A percentile compares a stretch with the other conserved stretches of the same genome.
Evolutionary conservation across 1,284 basidiomycete genomes (phyloP).

Genomic region (Tylopilus sp.): DNA sequence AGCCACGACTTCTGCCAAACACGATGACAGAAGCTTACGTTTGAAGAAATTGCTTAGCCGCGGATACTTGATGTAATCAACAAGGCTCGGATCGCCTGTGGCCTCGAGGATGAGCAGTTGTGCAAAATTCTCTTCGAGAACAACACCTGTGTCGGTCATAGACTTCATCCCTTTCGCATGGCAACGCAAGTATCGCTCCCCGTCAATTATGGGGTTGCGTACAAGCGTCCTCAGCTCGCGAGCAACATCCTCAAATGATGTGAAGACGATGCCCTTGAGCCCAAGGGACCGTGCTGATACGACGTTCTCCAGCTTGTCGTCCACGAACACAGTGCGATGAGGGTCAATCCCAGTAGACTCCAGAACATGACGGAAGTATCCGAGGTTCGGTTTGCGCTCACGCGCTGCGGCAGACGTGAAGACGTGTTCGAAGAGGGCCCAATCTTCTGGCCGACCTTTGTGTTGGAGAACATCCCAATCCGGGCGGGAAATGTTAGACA

Average conservation of each 20-base stretch:
- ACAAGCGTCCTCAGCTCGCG: constrained; percentile 18
- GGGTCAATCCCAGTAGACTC: constrained; percentile 22
- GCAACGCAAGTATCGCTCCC: constrained; percentile 14
- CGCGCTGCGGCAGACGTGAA: constrained; percentile 22
- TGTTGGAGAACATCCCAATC: constrained; percentile 23
- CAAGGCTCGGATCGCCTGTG: constrained; percentile 16
- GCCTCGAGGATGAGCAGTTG: constrained; percentile 27
- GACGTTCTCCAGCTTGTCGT: constrained; percentile 25
- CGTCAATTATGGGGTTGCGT: constrained; percentile 21
- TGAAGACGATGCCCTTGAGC: constrained; percentile 25
- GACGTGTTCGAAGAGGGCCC: constrained; percentile 25
- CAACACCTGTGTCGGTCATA: constrained; percentile 16
- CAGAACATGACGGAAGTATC: constrained; percentile 23
- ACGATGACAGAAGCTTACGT: neutral
- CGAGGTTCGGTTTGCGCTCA: constrained; percentile 27
- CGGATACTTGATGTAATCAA: constrained; percentile 22
- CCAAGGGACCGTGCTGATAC: constrained; percentile 23
- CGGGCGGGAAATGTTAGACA: constrained; percentile 26
- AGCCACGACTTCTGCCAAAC: neutral
- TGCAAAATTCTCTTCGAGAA: constrained; percentile 23
- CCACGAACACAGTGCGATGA: constrained; percentile 22
- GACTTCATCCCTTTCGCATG: constrained; percentile 22
- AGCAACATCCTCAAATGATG: constrained; percentile 17
- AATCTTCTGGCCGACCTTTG: constrained; percentile 15
- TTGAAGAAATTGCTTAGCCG: constrained; percentile 26